Percentiles rank a stretch among this genome's conserved stretches.
Evolutionary conservation across 2,329 filamentous ascomycete species (phyloP).

Genomic region (Chrysoporthe puriensis): DNA sequence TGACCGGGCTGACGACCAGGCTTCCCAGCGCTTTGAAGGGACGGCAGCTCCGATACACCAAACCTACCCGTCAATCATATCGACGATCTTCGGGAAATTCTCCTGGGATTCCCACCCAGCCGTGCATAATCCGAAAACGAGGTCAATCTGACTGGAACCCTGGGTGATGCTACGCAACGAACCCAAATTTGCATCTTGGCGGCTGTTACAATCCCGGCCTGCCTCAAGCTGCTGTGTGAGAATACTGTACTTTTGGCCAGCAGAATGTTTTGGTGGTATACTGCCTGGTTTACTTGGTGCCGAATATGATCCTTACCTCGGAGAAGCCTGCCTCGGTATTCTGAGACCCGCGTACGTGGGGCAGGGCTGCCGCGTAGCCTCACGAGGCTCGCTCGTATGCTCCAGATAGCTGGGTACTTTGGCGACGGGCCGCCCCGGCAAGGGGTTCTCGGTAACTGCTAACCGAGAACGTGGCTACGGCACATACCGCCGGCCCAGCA

Average conservation of each 20-base stretch:
- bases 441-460: slow-evolving; percentile 26
- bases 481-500: background rate
- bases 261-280: background rate
- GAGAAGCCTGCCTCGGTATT: background rate
- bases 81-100: slow-evolving; percentile 12
- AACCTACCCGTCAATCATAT: slow-evolving; percentile 9
- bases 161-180: slow-evolving; percentile 9
- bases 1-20: background rate
- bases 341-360: background rate
- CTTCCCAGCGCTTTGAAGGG: background rate
- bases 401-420: slow-evolving; percentile 14
- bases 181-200: slow-evolving; percentile 7
- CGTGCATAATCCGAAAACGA: slow-evolving; percentile 10
- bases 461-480: slow-evolving; percentile 24
- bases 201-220: background rate
- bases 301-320: background rate
- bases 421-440: slow-evolving; percentile 27
- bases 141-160: background rate
- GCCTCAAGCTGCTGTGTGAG: background rate
- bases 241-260: background rate
- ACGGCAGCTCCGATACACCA: slow-evolving; percentile 7
- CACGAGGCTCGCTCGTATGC: background rate
- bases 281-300: background rate
- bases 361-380: background rate
- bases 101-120: background rate